Base-by-base conservation (phyloP, 2,329 filamentous ascomycete species). In the Fusarium temperatum region DNA sequence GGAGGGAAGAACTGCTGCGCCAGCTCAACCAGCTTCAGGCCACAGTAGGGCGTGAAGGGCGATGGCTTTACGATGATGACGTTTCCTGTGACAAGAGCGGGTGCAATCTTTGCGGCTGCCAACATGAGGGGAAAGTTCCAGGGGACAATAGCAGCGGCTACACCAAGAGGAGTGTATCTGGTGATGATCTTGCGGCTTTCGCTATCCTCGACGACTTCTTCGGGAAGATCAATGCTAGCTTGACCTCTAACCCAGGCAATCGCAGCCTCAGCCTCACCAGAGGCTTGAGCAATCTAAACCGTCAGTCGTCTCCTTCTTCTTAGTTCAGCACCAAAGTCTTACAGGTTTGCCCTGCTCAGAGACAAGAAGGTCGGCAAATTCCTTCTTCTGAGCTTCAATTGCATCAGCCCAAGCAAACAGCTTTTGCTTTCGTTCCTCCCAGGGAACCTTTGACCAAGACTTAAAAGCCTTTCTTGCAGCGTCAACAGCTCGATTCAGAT, bases 21-120 rank as follows among this genome's bases (percentile, higher is more conserved):
- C 5, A 92, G 78, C 79, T 92, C 89, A 18, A 84, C 87, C n/a
- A 90, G 77, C 80, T 92, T 92, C 44, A 93, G 82, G 8, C 83
- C 82, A 5, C 84, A 85, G 79, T 90, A 91, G 0, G 89, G 89
- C 0, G 89, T 89, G 78, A 87, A 90, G 0, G 87, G 87, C 64
- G 87, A 89, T 6, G 88, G 87, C 80, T 90, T 90, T 69, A 89
- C 79, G 57, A 90, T 88, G 47, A 90, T 80, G 20, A 82, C 80
- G 70, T 89, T 89, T 15, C 89, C 89, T 0, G 89, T 88, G 41
- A 91, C 70, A 1, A 92, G 77, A 5, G 88, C 87, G 0, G 89
- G 87, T 3, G 84, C 86, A 32, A 92, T 82, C 79, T 92, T 92
- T 60, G 84, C 84, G 14, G 85, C 78, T 11, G 83, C 84, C 6